Evolutionary conservation across 2,329 filamentous ascomycete species (phyloP).

Genomic region (Paecilomyces dactylethromorphus): DNA sequence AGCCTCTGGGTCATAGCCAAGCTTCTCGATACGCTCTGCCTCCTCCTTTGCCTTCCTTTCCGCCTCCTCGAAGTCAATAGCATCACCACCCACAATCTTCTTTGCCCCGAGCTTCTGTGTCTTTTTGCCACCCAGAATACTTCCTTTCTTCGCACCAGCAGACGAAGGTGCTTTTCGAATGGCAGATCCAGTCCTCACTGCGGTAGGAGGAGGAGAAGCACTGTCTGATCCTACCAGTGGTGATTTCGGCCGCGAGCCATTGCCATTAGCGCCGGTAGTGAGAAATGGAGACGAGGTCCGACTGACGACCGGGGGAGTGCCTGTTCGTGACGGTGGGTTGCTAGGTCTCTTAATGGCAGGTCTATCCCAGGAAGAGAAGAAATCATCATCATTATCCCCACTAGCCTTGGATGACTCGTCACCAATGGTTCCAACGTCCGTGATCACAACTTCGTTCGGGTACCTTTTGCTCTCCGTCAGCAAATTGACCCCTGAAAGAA

Average conservation of each 20-base stretch:
- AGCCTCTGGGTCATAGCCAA: slow-evolving; percentile 91
- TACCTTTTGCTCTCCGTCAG: slow-evolving; percentile 49
- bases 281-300: slow-evolving; percentile 88
- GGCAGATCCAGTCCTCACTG: slow-evolving; percentile 70
- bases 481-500: neutral
- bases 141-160: slow-evolving; percentile 68
- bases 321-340: slow-evolving; percentile 83
- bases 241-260: slow-evolving; percentile 72
- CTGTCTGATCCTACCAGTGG: slow-evolving; percentile 57
- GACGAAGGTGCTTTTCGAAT: slow-evolving; percentile 65
- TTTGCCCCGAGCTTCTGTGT: slow-evolving; percentile 80
- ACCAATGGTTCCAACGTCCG: slow-evolving; percentile 58
- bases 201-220: slow-evolving; percentile 49
- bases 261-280: slow-evolving; percentile 60
- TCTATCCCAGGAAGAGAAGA: slow-evolving; percentile 99
- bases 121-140: slow-evolving; percentile 82
- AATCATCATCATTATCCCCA: slow-evolving; percentile 75
- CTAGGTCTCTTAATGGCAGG: slow-evolving; percentile 93
- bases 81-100: slow-evolving; percentile 68
- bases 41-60: slow-evolving; percentile 97
- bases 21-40: slow-evolving; percentile 87
- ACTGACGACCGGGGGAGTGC: slow-evolving; percentile 73
- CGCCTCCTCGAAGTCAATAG: slow-evolving; percentile 93
- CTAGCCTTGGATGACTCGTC: slow-evolving; percentile 70
- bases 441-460: slow-evolving; percentile 78